These are phyloP conservation scores for Beauveria caledonica DNA, from an alignment of 2,329 filamentous ascomycete species.

Conservation along the genomic window DNA sequence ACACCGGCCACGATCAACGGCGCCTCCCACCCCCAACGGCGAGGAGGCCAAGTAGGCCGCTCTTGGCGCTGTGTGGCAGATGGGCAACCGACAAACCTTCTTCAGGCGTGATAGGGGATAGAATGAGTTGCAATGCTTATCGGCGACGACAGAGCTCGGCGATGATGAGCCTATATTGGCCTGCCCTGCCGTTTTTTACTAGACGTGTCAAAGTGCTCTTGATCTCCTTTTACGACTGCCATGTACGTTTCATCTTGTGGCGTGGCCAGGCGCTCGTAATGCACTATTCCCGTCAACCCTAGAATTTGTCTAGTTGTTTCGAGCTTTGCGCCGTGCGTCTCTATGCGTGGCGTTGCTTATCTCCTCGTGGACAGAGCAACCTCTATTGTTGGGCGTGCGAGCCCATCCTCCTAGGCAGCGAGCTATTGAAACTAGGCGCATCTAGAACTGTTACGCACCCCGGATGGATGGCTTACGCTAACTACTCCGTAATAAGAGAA, in stretches of 20 bases:
- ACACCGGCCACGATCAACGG: too few species aligned
- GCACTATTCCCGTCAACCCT: not conserved
- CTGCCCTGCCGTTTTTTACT: not conserved
- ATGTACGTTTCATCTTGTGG: not conserved
- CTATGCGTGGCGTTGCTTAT: not conserved
- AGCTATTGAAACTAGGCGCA: conserved; percentile 1
- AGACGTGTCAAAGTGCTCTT: not conserved
- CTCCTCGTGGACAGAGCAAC: not conserved
- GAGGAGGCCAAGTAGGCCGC: too few species aligned
- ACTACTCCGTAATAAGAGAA: too few species aligned
- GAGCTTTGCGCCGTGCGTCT: not conserved
- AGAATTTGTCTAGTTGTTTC: not conserved
- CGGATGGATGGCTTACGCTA: not conserved
- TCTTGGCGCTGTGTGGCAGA: not conserved
- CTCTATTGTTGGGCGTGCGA: not conserved
- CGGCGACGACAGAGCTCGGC: not conserved
- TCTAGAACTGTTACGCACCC: not conserved
- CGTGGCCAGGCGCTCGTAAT: not conserved
- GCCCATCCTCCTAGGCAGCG: not conserved
- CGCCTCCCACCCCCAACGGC: too few species aligned
- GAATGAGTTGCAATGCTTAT: too few species aligned
- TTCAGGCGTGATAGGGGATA: too few species aligned
- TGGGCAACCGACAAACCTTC: not conserved
- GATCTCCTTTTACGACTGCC: too few species aligned
- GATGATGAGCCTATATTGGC: not conserved